These are phyloP conservation scores for Aechmea fasciata DNA, from an alignment of 176 grass and related monocot genomes.

Conservation along the genomic window DNA sequence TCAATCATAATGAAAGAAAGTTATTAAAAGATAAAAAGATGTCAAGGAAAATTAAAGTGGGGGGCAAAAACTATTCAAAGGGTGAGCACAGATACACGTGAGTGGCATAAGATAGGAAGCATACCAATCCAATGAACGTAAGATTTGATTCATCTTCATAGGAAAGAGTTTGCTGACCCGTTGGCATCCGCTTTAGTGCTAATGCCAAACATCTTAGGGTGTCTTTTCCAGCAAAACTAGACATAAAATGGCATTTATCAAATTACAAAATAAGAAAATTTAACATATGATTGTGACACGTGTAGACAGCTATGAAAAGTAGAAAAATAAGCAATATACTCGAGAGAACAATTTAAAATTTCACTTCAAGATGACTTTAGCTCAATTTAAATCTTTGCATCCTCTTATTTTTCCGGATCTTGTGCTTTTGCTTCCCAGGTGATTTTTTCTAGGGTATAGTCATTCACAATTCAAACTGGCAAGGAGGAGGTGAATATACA, in stretches of 20 bases:
- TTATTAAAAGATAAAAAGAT: conserved; percentile 4
- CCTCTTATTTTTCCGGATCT: too few relatives aligned
- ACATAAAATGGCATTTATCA: conserved; percentile 19
- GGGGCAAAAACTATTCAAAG: too few relatives aligned
- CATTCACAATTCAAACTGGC: too few relatives aligned
- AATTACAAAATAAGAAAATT: not conserved
- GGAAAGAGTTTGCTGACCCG: conserved; percentile 71
- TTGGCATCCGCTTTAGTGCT: conserved; percentile 85
- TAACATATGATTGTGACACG: too few relatives aligned
- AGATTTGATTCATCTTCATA: conserved; percentile 77
- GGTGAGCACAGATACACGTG: not conserved
- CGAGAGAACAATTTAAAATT: too few relatives aligned
- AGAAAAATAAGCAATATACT: too few relatives aligned
- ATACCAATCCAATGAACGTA: conserved; percentile 98
- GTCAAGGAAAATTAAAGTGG: not conserved
- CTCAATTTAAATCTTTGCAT: too few relatives aligned
- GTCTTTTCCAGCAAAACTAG: conserved; percentile 98
- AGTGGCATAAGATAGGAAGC: conserved; percentile 13
- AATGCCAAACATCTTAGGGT: conserved; percentile 85
- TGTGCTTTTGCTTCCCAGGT: too few relatives aligned
- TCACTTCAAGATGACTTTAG: too few relatives aligned
- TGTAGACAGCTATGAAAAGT: too few relatives aligned
- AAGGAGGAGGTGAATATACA: too few relatives aligned
- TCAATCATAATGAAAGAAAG: conserved; percentile 7
- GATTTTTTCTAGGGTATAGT: too few relatives aligned